These are phyloP conservation scores for Mycoemilia scoparia DNA, from an alignment of 192 early-diverging fungal genomes.

Conservation along the genomic window DNA sequence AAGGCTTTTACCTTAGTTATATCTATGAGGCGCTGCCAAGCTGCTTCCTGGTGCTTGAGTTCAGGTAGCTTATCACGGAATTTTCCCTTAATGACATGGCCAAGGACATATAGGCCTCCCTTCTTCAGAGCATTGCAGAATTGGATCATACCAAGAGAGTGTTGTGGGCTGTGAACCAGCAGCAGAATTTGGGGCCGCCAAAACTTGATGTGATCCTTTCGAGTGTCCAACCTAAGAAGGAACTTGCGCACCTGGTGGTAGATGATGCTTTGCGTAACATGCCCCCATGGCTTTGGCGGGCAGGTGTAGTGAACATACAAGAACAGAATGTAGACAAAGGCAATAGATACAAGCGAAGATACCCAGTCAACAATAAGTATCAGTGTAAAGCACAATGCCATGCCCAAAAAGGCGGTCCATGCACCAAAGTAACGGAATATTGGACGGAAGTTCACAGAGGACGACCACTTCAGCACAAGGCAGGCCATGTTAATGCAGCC, in stretches of 20 bases:
- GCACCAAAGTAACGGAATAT: slow-evolving; percentile 46
- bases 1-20: slow-evolving; percentile 42
- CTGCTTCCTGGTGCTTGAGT: slow-evolving; percentile 28
- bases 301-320: slow-evolving; percentile 45
- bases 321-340: slow-evolving; percentile 34
- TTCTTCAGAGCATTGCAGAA: slow-evolving; percentile 55
- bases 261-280: slow-evolving; percentile 48
- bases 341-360: slow-evolving; percentile 28
- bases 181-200: slow-evolving; percentile 55
- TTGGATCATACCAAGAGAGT: slow-evolving; percentile 34
- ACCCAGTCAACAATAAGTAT: slow-evolving; percentile 38
- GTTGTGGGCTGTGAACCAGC: slow-evolving; percentile 38
- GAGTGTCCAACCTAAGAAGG: slow-evolving; percentile 37
- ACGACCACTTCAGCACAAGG: slow-evolving; percentile 39
- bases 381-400: slow-evolving; percentile 26
- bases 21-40: slow-evolving; percentile 43
- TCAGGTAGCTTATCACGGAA: slow-evolving; percentile 31
- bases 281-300: slow-evolving; percentile 49
- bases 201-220: slow-evolving; percentile 51
- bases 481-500: slow-evolving; percentile 46
- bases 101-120: slow-evolving; percentile 46
- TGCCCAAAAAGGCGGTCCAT: slow-evolving; percentile 39
- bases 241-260: slow-evolving; percentile 58
- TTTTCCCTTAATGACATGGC: slow-evolving; percentile 38
- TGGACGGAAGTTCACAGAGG: slow-evolving; percentile 51